These are phyloP conservation scores for Colletotrichum phormii DNA, from an alignment of 2,329 filamentous ascomycete species.

Conservation along the genomic window DNA sequence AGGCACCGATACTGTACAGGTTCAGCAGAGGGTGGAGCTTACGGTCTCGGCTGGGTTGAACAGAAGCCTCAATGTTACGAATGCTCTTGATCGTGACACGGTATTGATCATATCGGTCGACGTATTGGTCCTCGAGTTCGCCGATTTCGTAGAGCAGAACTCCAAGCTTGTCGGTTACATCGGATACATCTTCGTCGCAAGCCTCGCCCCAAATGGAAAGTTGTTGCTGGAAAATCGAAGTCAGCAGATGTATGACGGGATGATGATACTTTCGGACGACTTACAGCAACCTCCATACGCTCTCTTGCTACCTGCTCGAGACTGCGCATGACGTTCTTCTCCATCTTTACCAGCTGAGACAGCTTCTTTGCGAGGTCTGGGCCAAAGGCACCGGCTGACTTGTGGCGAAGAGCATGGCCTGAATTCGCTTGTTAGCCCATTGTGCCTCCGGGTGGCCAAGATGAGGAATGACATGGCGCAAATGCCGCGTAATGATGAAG, in stretches of 20 bases:
- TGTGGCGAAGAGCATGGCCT: conserved; percentile 78
- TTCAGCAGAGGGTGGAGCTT: conserved; percentile 50
- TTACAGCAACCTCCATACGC: conserved; percentile 97
- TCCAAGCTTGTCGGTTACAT: conserved; percentile 98
- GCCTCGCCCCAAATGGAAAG: conserved; percentile 96
- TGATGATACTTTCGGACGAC: conserved; percentile 48
- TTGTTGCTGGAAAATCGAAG: conserved; percentile 79
- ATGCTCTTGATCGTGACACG: conserved; percentile 99
- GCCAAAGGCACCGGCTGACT: conserved; percentile 80
- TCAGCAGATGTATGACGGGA: not conserved
- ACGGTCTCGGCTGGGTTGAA: conserved; percentile 98
- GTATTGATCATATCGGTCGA: conserved; percentile 99
- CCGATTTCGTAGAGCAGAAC: conserved; percentile 98
- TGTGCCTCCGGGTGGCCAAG: not conserved
- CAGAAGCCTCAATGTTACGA: conserved; percentile 97
- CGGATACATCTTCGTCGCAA: conserved; percentile 97
- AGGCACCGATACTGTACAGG: not conserved
- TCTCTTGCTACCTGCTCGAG: conserved; percentile 95
- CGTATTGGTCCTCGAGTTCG: conserved; percentile 97
- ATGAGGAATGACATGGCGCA: conserved; percentile 2
- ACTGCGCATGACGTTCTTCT: conserved; percentile 99
- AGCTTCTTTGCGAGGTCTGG: conserved; percentile 97
- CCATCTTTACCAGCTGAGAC: conserved; percentile 98
- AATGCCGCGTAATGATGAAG: not conserved
- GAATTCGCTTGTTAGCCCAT: conserved; percentile 37